Evolutionary conservation across 2,329 filamentous ascomycete genomes (phyloP).

Genomic region (Sporothrix pseudoabietina): DNA sequence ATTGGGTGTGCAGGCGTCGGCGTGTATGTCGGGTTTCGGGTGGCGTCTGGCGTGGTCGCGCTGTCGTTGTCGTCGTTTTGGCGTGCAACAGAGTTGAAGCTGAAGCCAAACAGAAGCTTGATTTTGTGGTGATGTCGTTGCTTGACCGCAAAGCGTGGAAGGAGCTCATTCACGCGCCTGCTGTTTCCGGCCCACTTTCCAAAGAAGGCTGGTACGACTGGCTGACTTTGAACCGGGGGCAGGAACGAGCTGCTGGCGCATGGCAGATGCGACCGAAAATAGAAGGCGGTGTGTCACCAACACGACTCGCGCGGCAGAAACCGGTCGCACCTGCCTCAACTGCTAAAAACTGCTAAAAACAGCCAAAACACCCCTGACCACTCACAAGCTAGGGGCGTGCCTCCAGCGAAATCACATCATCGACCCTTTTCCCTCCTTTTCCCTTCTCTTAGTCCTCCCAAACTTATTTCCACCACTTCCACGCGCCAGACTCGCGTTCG

Average conservation of each 20-base stretch:
- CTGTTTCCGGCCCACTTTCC: constrained; percentile 20
- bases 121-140: neutral
- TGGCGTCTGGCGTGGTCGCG: neutral
- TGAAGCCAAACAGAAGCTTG: constrained; percentile 1
- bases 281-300: constrained; percentile 25
- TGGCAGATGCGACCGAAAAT: neutral
- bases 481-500: neutral
- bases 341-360: neutral
- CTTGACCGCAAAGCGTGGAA: neutral
- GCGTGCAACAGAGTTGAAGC: neutral
- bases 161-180: constrained; percentile 28
- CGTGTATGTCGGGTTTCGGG: neutral
- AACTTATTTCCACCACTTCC: constrained; percentile 15
- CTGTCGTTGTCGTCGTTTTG: neutral
- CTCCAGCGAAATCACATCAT: constrained; percentile 26
- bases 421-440: neutral
- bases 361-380: neutral
- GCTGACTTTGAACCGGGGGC: neutral
- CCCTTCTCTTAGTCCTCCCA: neutral
- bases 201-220: neutral
- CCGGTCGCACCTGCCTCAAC: no score
- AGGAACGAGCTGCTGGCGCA: neutral
- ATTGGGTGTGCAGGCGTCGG: no score
- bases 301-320: constrained; percentile 19
- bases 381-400: constrained; percentile 1